phyloP scores from a whole-genome alignment of 345 rosid species.

The Rhodamnia rubescens region DNA sequence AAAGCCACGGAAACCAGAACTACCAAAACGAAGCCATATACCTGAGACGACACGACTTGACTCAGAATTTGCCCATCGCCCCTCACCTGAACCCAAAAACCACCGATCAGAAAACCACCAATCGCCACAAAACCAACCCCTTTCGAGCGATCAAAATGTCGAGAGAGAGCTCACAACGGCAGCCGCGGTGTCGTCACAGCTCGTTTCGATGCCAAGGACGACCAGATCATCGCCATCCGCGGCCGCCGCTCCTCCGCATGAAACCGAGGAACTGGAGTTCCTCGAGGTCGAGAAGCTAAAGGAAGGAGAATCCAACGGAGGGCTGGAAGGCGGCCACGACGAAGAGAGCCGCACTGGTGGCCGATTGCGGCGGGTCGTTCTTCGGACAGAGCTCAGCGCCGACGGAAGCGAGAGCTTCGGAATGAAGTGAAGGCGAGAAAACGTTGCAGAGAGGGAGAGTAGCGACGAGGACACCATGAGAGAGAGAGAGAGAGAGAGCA shows the following conservation, averaged over 20 bases:
- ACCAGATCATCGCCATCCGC: conserved; percentile 33
- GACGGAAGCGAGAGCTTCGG: conserved; percentile 11
- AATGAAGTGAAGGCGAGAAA: conserved; percentile 31
- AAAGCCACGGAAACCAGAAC: not conserved
- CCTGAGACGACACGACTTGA: conserved; percentile 96
- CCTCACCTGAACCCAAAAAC: conserved; percentile 43
- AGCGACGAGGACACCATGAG: conserved; percentile 14
- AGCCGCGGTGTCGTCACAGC: conserved; percentile 97
- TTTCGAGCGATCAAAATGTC: not conserved
- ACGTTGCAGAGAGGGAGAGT: conserved; percentile 17
- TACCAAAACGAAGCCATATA: conserved; percentile 11
- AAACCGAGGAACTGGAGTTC: not conserved
- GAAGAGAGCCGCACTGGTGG: not conserved
- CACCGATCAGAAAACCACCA: not conserved
- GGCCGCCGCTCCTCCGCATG: not conserved
- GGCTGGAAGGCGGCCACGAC: not conserved
- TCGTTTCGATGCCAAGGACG: conserved; percentile 88
- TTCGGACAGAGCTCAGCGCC: not conserved
- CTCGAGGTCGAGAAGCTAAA: conserved; percentile 9
- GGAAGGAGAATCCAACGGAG: not conserved
- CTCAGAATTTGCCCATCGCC: conserved; percentile 81
- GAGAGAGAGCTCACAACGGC: conserved; percentile 49
- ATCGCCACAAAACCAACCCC: not conserved
- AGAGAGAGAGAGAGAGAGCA: not conserved
- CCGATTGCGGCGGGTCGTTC: not conserved